Conservation (phyloP, 345 rosid genomes). For the Murraya paniculata region DNA sequence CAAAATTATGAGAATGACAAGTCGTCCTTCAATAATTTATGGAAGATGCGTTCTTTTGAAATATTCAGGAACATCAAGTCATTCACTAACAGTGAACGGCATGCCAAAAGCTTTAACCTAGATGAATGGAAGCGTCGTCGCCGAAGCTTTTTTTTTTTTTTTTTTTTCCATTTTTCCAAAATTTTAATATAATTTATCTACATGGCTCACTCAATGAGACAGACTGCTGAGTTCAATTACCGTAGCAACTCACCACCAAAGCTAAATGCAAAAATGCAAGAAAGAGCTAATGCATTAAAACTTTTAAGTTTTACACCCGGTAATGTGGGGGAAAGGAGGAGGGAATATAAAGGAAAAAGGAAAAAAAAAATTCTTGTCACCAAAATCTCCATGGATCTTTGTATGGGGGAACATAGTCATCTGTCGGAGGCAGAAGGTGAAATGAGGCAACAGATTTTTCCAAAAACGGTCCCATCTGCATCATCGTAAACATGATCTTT, state of each 20-base stretch:
- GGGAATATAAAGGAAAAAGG: background rate
- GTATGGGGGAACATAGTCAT: constrained; percentile 81
- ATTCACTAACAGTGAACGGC: background rate
- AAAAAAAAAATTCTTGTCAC: constrained; percentile 34
- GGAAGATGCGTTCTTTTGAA: background rate
- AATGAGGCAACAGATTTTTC: constrained; percentile 66
- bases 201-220: background rate
- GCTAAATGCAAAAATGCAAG: background rate
- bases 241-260: background rate
- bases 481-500: constrained; percentile 7
- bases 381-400: constrained; percentile 99
- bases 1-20: too few species aligned
- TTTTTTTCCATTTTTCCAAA: too few species aligned
- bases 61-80: background rate
- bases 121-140: background rate
- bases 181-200: too few species aligned
- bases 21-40: background rate
- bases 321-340: background rate
- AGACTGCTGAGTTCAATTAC: background rate
- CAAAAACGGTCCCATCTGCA: constrained; percentile 88
- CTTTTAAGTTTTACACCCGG: background rate
- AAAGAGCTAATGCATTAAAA: background rate
- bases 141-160: background rate
- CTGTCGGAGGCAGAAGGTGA: constrained; percentile 76
- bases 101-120: background rate